These are phyloP conservation scores for Trypethelium eluteriae DNA, from an alignment of 495 filamentous ascomycete genomes.

Conservation along the genomic window DNA sequence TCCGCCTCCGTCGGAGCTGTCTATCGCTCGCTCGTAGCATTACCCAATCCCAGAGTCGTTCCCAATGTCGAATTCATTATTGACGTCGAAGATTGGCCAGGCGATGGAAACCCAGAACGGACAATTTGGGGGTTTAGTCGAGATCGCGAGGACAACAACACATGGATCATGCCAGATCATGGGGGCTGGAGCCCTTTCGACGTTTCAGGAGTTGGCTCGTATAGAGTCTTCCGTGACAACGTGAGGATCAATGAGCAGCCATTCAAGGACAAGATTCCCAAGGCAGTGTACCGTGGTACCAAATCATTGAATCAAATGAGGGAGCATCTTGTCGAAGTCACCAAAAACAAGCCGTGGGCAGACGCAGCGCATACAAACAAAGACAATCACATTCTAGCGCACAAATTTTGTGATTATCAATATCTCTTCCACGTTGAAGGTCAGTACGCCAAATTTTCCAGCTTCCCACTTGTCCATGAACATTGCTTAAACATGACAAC, in stretches of 20 bases:
- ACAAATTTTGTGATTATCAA: conserved; percentile 56
- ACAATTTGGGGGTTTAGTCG: conserved; percentile 27
- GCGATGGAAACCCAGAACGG: conserved; percentile 3
- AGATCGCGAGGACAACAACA: conserved; percentile 15
- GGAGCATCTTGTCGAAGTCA: conserved; percentile 41
- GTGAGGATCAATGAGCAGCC: conserved; percentile 18
- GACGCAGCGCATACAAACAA: conserved; percentile 38
- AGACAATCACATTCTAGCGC: conserved; percentile 40
- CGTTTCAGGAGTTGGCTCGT: conserved; percentile 18
- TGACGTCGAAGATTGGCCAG: conserved; percentile 23
- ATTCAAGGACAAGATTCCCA: conserved; percentile 23
- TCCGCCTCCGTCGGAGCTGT: conserved; percentile 22
- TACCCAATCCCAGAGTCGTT: conserved; percentile 10
- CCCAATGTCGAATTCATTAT: conserved; percentile 30
- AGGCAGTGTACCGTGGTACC: conserved; percentile 32
- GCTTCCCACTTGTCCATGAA: conserved; percentile 13
- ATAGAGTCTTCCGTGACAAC: conserved; percentile 5
- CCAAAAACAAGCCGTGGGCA: conserved; percentile 44
- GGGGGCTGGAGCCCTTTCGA: conserved; percentile 24
- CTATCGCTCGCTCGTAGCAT: conserved; percentile 24
- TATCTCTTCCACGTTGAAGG: conserved; percentile 53
- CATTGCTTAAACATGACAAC: conserved; percentile 27
- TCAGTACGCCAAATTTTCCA: not conserved
- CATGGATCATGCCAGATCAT: conserved; percentile 34
- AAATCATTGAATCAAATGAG: conserved; percentile 38